Percentiles rank a stretch among this genome's conserved stretches.
Evolutionary conservation across 345 rosid species (phyloP).

Genomic region (Linum usitatissimum): DNA sequence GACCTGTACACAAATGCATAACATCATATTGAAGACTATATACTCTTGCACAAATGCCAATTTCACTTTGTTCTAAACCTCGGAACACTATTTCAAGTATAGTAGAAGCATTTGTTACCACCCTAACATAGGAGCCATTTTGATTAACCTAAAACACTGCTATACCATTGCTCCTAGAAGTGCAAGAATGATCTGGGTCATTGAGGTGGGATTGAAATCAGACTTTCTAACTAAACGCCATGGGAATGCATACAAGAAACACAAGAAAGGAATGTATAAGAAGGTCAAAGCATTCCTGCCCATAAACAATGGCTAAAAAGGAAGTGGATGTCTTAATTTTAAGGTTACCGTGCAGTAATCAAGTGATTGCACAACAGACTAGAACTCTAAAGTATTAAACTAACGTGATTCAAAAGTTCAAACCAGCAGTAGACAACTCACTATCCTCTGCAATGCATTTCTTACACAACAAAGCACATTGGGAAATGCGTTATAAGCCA

Average conservation of each 20-base stretch:
- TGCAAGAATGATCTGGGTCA: not conserved
- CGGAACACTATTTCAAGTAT: not conserved
- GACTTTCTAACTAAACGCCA: not conserved
- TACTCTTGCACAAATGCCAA: not conserved
- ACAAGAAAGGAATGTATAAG: not conserved
- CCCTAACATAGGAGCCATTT: no score
- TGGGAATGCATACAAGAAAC: not conserved
- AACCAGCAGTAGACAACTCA: not conserved
- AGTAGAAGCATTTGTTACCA: not conserved
- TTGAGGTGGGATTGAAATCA: not conserved
- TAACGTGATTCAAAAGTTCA: not conserved
- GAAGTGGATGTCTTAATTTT: not conserved
- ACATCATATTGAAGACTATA: conserved; percentile 4
- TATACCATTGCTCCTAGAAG: no score
- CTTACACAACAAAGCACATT: not conserved
- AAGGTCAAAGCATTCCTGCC: not conserved
- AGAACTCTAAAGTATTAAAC: not conserved
- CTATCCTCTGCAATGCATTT: not conserved
- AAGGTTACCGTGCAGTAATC: no score
- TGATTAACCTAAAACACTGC: no score
- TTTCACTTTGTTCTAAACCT: not conserved
- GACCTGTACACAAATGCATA: conserved; percentile 36
- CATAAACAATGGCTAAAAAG: not conserved
- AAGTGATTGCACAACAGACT: not conserved
- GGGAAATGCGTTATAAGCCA: not conserved